phyloP scores from a whole-genome alignment of 257 asterid species.

The Nicotiana tomentosiformis region DNA sequence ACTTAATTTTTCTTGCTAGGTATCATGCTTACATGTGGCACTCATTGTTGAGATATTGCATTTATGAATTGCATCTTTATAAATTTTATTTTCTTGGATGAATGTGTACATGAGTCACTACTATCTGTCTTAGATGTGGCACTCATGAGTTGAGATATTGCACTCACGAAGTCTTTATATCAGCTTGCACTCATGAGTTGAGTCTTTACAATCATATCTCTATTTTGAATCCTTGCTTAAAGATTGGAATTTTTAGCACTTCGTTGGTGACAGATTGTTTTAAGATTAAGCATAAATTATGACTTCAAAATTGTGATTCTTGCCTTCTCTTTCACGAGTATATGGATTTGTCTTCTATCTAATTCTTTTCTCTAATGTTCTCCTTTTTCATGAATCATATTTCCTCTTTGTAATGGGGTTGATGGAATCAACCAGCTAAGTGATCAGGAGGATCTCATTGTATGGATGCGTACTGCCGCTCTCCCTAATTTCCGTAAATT shows the following conservation, averaged over 20 bases:
- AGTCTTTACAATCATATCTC: background rate
- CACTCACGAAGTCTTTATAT: background rate
- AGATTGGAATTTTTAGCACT: background rate
- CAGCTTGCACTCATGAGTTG: background rate
- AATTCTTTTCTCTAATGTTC: background rate
- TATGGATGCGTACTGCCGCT: conserved; percentile 84
- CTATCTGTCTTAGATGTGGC: background rate
- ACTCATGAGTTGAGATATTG: background rate
- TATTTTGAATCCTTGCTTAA: background rate
- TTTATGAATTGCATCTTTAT: background rate
- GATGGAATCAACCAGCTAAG: conserved; percentile 45
- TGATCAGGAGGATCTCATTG: conserved; percentile 75
- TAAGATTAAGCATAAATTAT: background rate
- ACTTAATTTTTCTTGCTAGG: background rate
- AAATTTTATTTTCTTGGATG: background rate
- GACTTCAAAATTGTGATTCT: background rate
- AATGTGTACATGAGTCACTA: background rate
- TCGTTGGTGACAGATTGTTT: background rate
- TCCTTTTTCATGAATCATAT: background rate
- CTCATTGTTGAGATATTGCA: background rate
- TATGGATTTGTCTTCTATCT: background rate
- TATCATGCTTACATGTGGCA: background rate
- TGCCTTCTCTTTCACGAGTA: background rate
- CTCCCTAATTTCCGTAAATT: conserved; percentile 62
- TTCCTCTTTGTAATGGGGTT: conserved; percentile 5